Percentiles rank a stretch among this genome's conserved stretches.
Evolutionary conservation across 371 early-diverging fungal species (phyloP).

Genomic region (Actinomortierella wolfii): DNA sequence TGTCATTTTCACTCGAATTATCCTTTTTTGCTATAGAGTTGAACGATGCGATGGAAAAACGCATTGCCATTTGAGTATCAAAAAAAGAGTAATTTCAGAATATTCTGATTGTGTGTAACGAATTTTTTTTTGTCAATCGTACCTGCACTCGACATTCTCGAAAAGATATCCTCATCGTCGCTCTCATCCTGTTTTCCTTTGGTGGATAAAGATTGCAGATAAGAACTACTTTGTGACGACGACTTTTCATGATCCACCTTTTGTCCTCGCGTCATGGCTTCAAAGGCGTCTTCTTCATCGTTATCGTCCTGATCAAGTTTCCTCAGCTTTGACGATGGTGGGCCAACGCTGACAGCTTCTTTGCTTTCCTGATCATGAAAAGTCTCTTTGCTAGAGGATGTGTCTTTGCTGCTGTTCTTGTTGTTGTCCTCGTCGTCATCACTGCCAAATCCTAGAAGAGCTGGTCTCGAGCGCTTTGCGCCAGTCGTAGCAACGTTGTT

Average conservation of each 20-base stretch:
- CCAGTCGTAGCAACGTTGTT: too few species aligned
- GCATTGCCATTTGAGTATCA: background rate
- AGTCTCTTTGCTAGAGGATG: background rate
- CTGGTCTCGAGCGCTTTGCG: slow-evolving; percentile 11
- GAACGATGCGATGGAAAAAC: background rate
- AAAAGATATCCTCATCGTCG: background rate
- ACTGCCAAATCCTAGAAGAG: slow-evolving; percentile 39
- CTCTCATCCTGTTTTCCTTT: background rate
- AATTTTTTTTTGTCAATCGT: too few species aligned
- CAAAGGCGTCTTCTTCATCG: slow-evolving; percentile 30
- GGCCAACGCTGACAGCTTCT: slow-evolving; percentile 5
- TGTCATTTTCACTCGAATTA: background rate
- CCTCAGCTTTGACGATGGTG: slow-evolving; percentile 2
- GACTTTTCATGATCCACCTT: slow-evolving; percentile 1
- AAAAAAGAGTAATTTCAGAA: background rate
- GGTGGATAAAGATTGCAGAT: background rate
- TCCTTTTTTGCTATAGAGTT: background rate
- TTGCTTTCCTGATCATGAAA: slow-evolving; percentile 9
- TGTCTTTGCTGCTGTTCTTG: background rate
- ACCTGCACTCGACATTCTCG: background rate
- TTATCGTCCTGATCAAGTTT: slow-evolving; percentile 15
- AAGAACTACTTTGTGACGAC: background rate
- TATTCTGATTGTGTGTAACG: too few species aligned
- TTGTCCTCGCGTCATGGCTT: slow-evolving; percentile 12
- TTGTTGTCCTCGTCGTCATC: slow-evolving; percentile 29